Evolutionary conservation across 2,329 filamentous ascomycete species (phyloP), one percentile per base, ranked within the genome.

Genomic region (Trichoderma guizhouense): DNA sequence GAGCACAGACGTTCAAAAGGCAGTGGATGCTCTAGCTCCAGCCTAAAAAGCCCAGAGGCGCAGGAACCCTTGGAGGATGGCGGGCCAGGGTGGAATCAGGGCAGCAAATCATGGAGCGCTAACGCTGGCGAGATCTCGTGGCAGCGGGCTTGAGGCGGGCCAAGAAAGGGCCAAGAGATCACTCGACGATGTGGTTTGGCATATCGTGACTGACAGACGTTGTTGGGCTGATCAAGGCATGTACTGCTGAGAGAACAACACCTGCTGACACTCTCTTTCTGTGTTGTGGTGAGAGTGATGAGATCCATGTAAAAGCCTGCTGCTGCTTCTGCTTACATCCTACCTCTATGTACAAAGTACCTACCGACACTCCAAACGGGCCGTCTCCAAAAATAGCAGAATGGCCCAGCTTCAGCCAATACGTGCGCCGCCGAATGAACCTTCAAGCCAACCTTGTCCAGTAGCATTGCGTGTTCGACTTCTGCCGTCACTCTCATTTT

Each of bases 311-410:
- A 39, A 39, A 36, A 18, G 15, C 15, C n/a, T 51, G 5, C n/a
- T n/a, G 15, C 15, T 43, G 18, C 39, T 43, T 39, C 14, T 43
- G 39, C 39, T 43, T 43, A 36, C 34, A 15, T 34, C 32, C 12
- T 21, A 53, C 47, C 11, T 53, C 4, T 47, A 21, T 24, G 43
- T 21, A 21, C 47, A 53, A 53, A 53, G 47, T 53, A 24, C 47
- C 2, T 36, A 36, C 34, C 34, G 34, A 36, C 34, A 36, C 47
- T 53, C 47, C 43, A 58, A 18, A 36, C 47, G 51, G 39, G 39
- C 39, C 66, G 66, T 69, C 60, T 69, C 66, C 66, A 69, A 69
- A 69, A 69, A 69, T 69, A 69, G 66, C 39, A n/a, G 39, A n/a
- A 6, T 28, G 43, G 43, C 8, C 43, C 39, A n/a, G 39, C 39